phyloP scores from a whole-genome alignment of 164 flowering plant species.

The Vitis rupestris region DNA sequence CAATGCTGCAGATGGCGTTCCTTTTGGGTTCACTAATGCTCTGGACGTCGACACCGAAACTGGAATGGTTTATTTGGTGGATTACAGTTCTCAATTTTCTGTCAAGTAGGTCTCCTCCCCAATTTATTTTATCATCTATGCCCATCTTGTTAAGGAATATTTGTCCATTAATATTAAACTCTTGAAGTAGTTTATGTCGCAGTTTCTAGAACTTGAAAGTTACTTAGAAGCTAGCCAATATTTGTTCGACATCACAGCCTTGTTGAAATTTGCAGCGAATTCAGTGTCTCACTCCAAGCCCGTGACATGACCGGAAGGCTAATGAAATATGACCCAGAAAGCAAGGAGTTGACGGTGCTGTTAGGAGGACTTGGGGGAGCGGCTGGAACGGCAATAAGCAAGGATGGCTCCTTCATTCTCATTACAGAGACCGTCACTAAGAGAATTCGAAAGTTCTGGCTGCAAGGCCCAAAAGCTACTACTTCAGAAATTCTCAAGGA shows the following conservation, averaged over 20 bases:
- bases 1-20: conserved; percentile 21
- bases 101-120: conserved; percentile 30
- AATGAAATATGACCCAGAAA: conserved; percentile 18
- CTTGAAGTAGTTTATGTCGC: too few relatives aligned
- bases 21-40: conserved; percentile 24
- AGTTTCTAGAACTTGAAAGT: too few relatives aligned
- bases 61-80: conserved; percentile 46
- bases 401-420: conserved; percentile 30
- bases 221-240: too few relatives aligned
- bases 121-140: too few relatives aligned
- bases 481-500: conserved; percentile 9
- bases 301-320: conserved; percentile 26
- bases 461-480: conserved; percentile 17
- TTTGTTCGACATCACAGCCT: too few relatives aligned
- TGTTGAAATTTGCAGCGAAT: too few relatives aligned
- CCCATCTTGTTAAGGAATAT: too few relatives aligned
- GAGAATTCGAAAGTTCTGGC: conserved; percentile 22
- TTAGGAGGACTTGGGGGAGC: conserved; percentile 25
- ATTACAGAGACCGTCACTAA: conserved; percentile 33
- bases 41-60: conserved; percentile 35
- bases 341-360: conserved; percentile 22
- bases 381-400: conserved; percentile 46
- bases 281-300: too few relatives aligned
- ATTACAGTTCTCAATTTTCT: conserved; percentile 34
- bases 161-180: too few relatives aligned